Percentiles rank a stretch among this genome's conserved stretches.
phyloP scores from a whole-genome alignment of 2,329 filamentous ascomycete genomes.

The Sordariomycetes sp. region DNA sequence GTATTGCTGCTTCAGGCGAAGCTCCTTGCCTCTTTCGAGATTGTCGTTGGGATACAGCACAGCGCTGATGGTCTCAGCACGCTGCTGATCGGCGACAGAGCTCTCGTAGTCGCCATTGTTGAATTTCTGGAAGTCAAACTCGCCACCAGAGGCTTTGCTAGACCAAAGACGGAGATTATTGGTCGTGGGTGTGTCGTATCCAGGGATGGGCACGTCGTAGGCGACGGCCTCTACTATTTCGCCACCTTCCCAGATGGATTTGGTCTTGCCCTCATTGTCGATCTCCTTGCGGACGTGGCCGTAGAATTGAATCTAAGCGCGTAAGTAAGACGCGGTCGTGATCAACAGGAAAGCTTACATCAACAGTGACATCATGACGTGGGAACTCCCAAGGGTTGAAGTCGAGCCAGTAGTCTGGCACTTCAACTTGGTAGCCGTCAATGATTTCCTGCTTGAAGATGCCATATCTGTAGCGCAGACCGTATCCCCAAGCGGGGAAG shows the following conservation, averaged over 20 bases:
- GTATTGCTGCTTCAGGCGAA: slow-evolving; percentile 97
- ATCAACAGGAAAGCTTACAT: slow-evolving; percentile 40
- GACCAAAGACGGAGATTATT: slow-evolving; percentile 98
- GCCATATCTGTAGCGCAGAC: slow-evolving; percentile 86
- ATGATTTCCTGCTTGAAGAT: slow-evolving; percentile 99
- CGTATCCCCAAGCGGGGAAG: slow-evolving; percentile 96
- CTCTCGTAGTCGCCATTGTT: slow-evolving; percentile 97
- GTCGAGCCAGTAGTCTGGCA: slow-evolving; percentile 98
- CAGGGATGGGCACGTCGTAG: slow-evolving; percentile 87
- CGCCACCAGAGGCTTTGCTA: slow-evolving; percentile 90
- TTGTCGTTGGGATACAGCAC: slow-evolving; percentile 98
- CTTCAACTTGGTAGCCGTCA: slow-evolving; percentile 94
- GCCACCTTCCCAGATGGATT: slow-evolving; percentile 79
- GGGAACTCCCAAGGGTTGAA: slow-evolving; percentile 99
- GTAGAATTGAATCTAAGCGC: slow-evolving; percentile 83
- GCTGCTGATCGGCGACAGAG: slow-evolving; percentile 95
- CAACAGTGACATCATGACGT: slow-evolving; percentile 86
- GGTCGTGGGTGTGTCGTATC: slow-evolving; percentile 80
- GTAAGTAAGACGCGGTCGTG: background rate
- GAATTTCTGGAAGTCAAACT: slow-evolving; percentile 99
- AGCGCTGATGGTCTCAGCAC: slow-evolving; percentile 96
- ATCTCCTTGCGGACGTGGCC: slow-evolving; percentile 69
- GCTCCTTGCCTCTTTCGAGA: slow-evolving; percentile 90
- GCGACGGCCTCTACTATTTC: slow-evolving; percentile 88
- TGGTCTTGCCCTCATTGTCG: slow-evolving; percentile 67